Conservation (phyloP, 2,329 filamentous ascomycete genomes). For the Sarocladium brachiariae region DNA sequence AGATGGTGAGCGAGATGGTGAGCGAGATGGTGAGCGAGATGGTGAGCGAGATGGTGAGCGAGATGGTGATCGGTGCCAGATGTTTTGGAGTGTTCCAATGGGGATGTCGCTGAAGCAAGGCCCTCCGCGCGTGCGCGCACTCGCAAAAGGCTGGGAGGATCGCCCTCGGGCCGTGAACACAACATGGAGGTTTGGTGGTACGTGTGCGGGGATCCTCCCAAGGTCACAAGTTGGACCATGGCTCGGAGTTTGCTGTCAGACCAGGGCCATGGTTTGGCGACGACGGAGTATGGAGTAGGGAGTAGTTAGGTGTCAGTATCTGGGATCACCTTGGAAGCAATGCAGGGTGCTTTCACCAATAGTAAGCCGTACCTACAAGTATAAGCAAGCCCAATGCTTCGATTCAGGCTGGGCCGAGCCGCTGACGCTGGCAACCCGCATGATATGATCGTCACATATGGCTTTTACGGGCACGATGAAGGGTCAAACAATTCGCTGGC, state of each 20-base stretch:
- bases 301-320: background rate
- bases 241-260: background rate
- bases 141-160: background rate
- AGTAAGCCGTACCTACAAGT: too few species aligned
- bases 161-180: background rate
- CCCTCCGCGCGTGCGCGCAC: too few species aligned
- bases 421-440: background rate
- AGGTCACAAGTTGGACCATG: background rate
- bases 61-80: too few species aligned
- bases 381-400: too few species aligned
- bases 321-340: background rate
- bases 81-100: too few species aligned
- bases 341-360: conserved; percentile 8
- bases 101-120: too few species aligned
- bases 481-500: conserved; percentile 3
- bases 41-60: too few species aligned
- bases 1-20: too few species aligned
- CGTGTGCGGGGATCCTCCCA: background rate
- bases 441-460: conserved; percentile 9
- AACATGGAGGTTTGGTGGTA: background rate
- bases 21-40: too few species aligned
- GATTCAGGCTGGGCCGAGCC: too few species aligned
- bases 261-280: background rate
- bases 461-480: background rate
- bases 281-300: too few species aligned